phyloP scores from a whole-genome alignment of 139 green algal genomes.

The Chlamydomonas sp. region DNA sequence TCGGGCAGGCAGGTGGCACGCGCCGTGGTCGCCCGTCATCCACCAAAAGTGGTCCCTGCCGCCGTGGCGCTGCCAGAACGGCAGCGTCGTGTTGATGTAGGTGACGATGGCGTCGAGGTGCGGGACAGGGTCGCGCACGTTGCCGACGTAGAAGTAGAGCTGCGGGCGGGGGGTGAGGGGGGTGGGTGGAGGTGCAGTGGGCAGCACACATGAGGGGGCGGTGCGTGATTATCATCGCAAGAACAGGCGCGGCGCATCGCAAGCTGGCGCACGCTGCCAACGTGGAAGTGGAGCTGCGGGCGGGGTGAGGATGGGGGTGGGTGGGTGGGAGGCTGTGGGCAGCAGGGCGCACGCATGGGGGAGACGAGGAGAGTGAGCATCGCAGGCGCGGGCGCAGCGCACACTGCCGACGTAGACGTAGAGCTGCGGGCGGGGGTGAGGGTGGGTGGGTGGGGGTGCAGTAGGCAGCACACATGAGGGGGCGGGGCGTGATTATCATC shows the following conservation, averaged over 20 bases:
- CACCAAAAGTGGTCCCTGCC: slow-evolving; percentile 7
- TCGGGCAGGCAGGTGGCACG: background rate
- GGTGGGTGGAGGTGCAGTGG: no score
- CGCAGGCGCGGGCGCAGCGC: no score
- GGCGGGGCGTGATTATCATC: background rate
- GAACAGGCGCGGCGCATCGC: background rate
- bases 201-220: background rate
- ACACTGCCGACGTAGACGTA: slow-evolving; percentile 20
- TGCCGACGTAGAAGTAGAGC: slow-evolving; percentile 15
- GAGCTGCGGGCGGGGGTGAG: no score
- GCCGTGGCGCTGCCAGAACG: slow-evolving; percentile 21
- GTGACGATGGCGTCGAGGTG: slow-evolving; percentile 11
- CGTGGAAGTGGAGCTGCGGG: no score
- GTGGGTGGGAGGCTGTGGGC: no score
- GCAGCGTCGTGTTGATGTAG: slow-evolving; percentile 11
- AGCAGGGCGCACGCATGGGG: no score
- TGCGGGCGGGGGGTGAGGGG: no score
- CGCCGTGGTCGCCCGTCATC: slow-evolving; percentile 9
- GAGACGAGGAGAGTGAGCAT: no score
- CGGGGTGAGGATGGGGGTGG: no score
- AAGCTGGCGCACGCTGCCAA: no score
- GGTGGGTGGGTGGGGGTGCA: no score
- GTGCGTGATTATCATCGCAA: background rate
- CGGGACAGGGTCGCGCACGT: slow-evolving; percentile 17
- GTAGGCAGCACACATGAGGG: background rate